Evolutionary conservation across 306 rosid species (phyloP).

Genomic region (Corylus americana): DNA sequence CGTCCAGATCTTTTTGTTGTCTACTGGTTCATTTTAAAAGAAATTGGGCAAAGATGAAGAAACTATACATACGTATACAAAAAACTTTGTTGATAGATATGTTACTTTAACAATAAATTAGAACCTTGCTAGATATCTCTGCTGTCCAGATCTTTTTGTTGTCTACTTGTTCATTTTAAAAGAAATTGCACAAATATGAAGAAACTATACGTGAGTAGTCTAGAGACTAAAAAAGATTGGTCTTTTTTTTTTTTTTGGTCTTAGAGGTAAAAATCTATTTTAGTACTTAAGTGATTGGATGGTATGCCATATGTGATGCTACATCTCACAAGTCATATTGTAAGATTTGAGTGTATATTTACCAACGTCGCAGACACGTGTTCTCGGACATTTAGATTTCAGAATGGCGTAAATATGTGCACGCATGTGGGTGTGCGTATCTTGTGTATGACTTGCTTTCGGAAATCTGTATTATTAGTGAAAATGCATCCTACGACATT

Average conservation of each 20-base stretch:
- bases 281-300: not conserved
- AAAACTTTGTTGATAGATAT: not conserved
- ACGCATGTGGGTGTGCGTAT: not conserved
- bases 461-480: not conserved
- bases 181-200: not conserved
- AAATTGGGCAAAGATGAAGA: not conserved
- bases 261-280: not conserved
- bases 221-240: not conserved
- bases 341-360: not conserved
- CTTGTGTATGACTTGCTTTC: not conserved
- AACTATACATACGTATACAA: not conserved
- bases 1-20: not conserved
- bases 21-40: not conserved
- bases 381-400: not conserved
- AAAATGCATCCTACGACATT: not conserved
- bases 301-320: not conserved
- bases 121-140: not conserved
- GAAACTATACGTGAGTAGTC: not conserved
- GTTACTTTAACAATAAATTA: not conserved
- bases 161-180: not conserved
- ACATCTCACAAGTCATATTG: not conserved
- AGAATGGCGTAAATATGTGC: not conserved
- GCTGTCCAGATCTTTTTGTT: not conserved
- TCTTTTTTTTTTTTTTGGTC: not conserved
- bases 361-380: not conserved